Evolutionary conservation across 2,329 filamentous ascomycete species (phyloP).

Genomic region (Chalara sp.): DNA sequence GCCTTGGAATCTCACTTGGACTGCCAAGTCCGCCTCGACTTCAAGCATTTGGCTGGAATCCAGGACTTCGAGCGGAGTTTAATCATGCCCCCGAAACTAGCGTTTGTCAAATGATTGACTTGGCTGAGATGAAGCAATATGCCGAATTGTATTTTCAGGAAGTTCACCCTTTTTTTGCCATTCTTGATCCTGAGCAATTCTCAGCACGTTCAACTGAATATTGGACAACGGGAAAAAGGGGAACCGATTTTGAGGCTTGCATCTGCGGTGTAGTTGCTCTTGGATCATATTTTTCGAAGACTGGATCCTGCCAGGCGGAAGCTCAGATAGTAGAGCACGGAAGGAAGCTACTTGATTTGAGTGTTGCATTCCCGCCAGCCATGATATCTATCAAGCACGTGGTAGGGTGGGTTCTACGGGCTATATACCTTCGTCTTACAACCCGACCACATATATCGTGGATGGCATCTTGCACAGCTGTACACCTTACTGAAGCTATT

Average conservation of each 20-base stretch:
- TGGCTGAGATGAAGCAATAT: constrained; percentile 20
- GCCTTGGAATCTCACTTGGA: constrained; percentile 26
- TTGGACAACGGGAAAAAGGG: constrained; percentile 23
- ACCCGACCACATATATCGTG: constrained; percentile 21
- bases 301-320: constrained; percentile 14
- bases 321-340: constrained; percentile 19
- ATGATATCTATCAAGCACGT: constrained; percentile 17
- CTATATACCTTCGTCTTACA: constrained; percentile 22
- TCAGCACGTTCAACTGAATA: constrained; percentile 21
- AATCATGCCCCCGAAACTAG: constrained; percentile 12
- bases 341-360: constrained; percentile 16
- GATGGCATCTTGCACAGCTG: constrained; percentile 18
- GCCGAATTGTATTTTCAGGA: constrained; percentile 24
- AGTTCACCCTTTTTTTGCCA: constrained; percentile 27
- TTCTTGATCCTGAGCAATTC: constrained; percentile 24
- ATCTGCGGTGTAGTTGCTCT: constrained; percentile 27
- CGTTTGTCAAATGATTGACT: constrained; percentile 21
- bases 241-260: constrained; percentile 27
- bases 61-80: constrained; percentile 26
- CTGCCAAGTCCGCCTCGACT: constrained; percentile 27
- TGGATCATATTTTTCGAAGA: constrained; percentile 26
- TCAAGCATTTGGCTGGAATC: constrained; percentile 32
- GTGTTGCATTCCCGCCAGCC: constrained; percentile 8
- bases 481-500: constrained; percentile 24
- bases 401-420: constrained; percentile 18